phyloP scores from a whole-genome alignment of 768 basidiomycete genomes.

The Artomyces pyxidatus region DNA sequence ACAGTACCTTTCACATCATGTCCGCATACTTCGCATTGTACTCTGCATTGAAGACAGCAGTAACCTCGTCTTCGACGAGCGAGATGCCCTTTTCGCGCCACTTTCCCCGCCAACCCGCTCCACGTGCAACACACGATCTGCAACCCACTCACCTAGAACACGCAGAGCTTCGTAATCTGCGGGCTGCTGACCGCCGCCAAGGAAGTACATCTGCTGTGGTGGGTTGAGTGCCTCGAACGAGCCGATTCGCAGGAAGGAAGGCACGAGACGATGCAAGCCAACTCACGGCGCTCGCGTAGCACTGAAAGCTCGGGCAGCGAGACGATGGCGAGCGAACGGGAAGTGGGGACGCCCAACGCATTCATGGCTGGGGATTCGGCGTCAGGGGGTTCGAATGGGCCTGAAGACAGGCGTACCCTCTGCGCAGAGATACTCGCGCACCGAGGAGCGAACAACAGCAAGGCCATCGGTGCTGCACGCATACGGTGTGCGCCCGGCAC shows the following conservation, averaged over 20 bases:
- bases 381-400: neutral
- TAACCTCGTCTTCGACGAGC: constrained; percentile 49
- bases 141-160: constrained; percentile 70
- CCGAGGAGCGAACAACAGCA: constrained; percentile 89
- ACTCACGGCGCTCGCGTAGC: constrained; percentile 63
- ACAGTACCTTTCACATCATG: constrained; percentile 60
- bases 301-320: constrained; percentile 70
- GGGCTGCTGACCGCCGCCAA: constrained; percentile 71
- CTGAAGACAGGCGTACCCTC: constrained; percentile 59
- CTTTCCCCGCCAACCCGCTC: constrained; percentile 29
- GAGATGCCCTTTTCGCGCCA: constrained; percentile 56
- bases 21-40: constrained; percentile 57
- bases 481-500: constrained; percentile 90
- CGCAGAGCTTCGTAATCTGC: constrained; percentile 70
- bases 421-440: constrained; percentile 88
- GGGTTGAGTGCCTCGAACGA: constrained; percentile 83
- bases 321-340: constrained; percentile 76
- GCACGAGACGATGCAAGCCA: constrained; percentile 72
- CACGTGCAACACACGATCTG: constrained; percentile 47
- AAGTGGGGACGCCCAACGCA: constrained; percentile 85
- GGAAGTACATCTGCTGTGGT: constrained; percentile 51
- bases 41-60: constrained; percentile 47
- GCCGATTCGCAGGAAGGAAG: constrained; percentile 89
- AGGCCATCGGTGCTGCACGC: constrained; percentile 89
- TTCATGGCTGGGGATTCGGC: constrained; percentile 41